Percentiles rank a stretch among this genome's conserved stretches.
Conservation (phyloP, 257 asterid species). For the Przewalskia tangutica region DNA sequence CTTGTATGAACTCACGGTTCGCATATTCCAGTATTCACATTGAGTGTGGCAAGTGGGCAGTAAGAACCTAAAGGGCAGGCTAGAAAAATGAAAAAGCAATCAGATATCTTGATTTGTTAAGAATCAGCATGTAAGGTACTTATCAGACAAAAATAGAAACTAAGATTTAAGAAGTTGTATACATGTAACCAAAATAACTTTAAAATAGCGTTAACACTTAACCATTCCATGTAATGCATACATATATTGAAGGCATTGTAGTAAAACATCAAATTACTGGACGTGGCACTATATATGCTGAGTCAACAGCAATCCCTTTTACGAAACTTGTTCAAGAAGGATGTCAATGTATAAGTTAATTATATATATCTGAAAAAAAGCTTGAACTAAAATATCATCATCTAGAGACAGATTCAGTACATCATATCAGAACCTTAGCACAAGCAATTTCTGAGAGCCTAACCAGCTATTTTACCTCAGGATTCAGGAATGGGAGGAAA, state of each 20-base stretch:
- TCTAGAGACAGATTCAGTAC: not conserved
- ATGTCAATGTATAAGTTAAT: not conserved
- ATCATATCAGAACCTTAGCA: not conserved
- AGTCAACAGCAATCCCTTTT: not conserved
- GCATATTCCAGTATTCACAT: constrained; percentile 70
- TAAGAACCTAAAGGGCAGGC: constrained; percentile 97
- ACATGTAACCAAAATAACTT: not conserved
- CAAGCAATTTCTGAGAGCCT: not conserved
- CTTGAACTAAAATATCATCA: not conserved
- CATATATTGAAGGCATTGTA: not conserved
- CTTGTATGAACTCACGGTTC: constrained; percentile 68
- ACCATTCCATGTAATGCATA: not conserved
- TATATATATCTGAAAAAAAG: not conserved
- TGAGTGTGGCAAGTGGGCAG: constrained; percentile 73
- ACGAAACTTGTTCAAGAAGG: not conserved
- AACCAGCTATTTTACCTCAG: not conserved
- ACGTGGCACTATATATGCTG: not conserved
- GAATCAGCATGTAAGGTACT: not conserved
- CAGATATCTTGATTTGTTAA: not conserved
- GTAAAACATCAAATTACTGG: not conserved
- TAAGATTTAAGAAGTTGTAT: not conserved
- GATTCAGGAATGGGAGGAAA: not conserved
- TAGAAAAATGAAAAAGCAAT: constrained; percentile 18
- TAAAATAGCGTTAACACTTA: not conserved
- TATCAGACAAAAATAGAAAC: not conserved